phyloP scores from a whole-genome alignment of 352 stramenopile genomes.

The Chrysophaeum taylorii region DNA sequence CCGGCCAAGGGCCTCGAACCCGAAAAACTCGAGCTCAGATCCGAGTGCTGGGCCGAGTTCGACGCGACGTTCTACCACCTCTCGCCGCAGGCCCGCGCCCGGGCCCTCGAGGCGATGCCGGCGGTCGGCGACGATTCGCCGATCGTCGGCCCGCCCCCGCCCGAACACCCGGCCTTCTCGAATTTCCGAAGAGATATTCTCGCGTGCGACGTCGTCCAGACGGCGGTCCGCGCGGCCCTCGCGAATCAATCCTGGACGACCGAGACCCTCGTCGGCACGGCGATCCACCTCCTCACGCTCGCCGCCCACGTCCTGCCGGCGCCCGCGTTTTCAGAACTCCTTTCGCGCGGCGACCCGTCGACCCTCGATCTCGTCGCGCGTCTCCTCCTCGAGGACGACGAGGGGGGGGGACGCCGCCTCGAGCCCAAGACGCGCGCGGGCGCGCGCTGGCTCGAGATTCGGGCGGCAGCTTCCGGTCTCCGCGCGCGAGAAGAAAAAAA shows the following conservation, averaged over 20 bases:
- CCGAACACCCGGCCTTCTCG: constrained; percentile 40
- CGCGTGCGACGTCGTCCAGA: neutral
- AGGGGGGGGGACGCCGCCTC: too few relatives aligned
- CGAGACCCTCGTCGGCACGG: neutral
- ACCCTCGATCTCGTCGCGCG: too few relatives aligned
- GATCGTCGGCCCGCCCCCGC: constrained; percentile 35
- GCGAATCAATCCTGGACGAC: neutral
- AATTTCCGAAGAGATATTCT: constrained; percentile 40
- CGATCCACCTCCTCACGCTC: neutral
- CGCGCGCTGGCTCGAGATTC: too few relatives aligned
- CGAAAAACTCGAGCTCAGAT: constrained; percentile 47
- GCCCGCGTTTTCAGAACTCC: too few relatives aligned
- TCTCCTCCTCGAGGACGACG: too few relatives aligned
- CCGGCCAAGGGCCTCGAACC: constrained; percentile 30
- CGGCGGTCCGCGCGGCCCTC: neutral
- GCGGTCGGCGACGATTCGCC: constrained; percentile 14
- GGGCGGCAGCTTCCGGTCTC: too few relatives aligned
- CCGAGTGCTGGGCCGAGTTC: constrained; percentile 46
- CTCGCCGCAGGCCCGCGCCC: constrained; percentile 41
- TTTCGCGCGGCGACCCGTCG: too few relatives aligned
- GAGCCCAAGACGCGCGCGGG: too few relatives aligned
- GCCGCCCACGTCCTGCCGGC: neutral
- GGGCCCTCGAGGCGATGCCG: constrained; percentile 42
- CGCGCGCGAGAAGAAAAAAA: neutral
- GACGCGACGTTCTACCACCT: constrained; percentile 57